Base-by-base conservation (phyloP, 257 asterid genomes). In the Solanum sparsipilum region DNA sequence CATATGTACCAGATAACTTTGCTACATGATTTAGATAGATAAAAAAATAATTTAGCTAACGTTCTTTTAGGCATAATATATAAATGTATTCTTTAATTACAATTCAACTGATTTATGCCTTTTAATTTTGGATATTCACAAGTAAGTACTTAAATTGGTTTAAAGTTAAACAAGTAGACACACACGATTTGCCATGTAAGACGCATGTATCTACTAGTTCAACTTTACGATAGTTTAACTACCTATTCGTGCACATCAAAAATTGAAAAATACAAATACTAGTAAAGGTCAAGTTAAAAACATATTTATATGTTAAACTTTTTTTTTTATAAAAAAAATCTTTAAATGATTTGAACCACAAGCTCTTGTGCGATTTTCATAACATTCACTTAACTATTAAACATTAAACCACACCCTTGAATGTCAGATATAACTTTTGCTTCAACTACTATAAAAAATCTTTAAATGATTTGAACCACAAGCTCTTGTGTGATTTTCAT, bases 101-200 rank as follows among this genome's bases (percentile, higher is more conserved):
- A 4, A 52, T 52, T 52, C 3, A 23, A 0, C 0, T 60, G 0
- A 20, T 1, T 18, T 56, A 6, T 56, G 20, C 0, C 0, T 0
- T 44, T 44, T 44, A 44, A 46, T 46, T 46, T 46, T 46, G 56
- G 20, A 46, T 46, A 20, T 46, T 0, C 20, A 46, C 20, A 46
- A 46, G n/a, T 56, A 18, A 56, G 1, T 7, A 56, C 10, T 18
- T 2, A 56, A 56, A 56, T 18, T 56, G 3, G 0, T 18, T 18
- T 0, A 56, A 63, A 63, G 15, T 23, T 63, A 23, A 21, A 60
- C 0, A 21, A 21, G 6, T 60, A 60, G 13, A 21, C 13, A 60
- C 10, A 58, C 0, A 0, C 6, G 0, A 60, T 60, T 23, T 23
- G 5, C 3, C 12, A 20, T 21, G 68, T 21, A 7, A 18, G 5